Evolutionary conservation across 441 rosid species (phyloP), one percentile per base, ranked within the genome.

Genomic region (Pelargonium citronellum): DNA sequence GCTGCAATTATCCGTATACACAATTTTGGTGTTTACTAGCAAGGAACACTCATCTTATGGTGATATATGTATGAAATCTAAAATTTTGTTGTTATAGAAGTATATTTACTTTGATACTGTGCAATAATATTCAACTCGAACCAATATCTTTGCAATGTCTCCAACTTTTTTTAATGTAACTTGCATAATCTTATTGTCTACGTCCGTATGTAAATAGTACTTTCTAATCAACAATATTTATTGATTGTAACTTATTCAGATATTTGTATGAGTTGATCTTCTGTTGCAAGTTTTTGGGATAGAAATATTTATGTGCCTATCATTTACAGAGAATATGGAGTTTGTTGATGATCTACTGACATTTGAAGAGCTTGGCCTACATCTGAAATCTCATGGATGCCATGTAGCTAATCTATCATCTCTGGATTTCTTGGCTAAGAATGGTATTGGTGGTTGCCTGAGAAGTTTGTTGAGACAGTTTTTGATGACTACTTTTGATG

Each of bases 331-430:
- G 82, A 92, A 95, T 78, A 74, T 95, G 87, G 99, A 92, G 83
- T 87, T 95, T 78, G 93, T 92, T 76, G 97, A 95, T 73, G 98
- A 95, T 83, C 81, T 87, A 44, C 37, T 83, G 77, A 89, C 99
- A 44, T 92, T 89, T 64, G 78, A 90, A 76, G 92, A 90, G 74
- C 91, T 95, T 70, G 89, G 84, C 11, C 74, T 75, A 44, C 87
- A 85, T 73, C 82, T 95, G 79, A 90, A 82, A 78, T 84, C 91
- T 78, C 83, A 82, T 72, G 95, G 97, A 69, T 89, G 87, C 67
- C 90, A 84, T 73, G 95, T 91, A 51, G 98, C 98, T 46, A 92
- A 85, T 80, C 99, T 95, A 79, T 92, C 95, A 66, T 92, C 97
- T 0, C 44, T 74, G 74, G 96, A 95, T 63, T 89, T 95, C 81